A percentile compares a stretch with the other conserved stretches of the same genome.
These are phyloP conservation scores for Rhizopus stolonifer DNA, from an alignment of 371 early-diverging fungal species.

Conservation along the genomic window DNA sequence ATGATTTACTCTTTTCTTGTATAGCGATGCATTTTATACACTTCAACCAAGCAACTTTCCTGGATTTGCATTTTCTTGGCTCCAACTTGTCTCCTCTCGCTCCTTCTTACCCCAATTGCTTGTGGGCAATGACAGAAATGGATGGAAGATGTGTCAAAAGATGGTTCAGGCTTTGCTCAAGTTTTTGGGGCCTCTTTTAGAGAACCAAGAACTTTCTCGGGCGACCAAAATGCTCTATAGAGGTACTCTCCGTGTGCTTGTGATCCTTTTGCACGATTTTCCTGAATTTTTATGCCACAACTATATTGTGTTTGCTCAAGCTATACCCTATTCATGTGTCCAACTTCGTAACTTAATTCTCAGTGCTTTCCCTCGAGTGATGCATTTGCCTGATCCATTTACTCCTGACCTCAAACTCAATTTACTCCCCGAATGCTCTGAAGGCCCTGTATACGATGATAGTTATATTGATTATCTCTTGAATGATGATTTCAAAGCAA, in stretches of 20 bases:
- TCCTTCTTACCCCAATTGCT: conserved; percentile 86
- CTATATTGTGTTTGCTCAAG: conserved; percentile 84
- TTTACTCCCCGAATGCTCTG: conserved; percentile 73
- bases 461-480: conserved; percentile 65
- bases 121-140: conserved; percentile 41
- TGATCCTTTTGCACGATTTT: conserved; percentile 94
- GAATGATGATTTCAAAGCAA: conserved; percentile 56
- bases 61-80: conserved; percentile 95
- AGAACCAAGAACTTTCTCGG: conserved; percentile 57
- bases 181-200: conserved; percentile 85
- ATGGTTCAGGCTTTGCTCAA: conserved; percentile 78
- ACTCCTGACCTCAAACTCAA: conserved; percentile 89
- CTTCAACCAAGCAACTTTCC: conserved; percentile 86
- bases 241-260: conserved; percentile 85
- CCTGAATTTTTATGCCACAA: conserved; percentile 94
- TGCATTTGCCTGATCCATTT: conserved; percentile 95
- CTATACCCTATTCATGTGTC: conserved; percentile 88
- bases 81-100: conserved; percentile 89
- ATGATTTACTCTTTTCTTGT: conserved; percentile 48
- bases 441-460: conserved; percentile 27
- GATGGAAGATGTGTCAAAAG: conserved; percentile 82
- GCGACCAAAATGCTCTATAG: conserved; percentile 83
- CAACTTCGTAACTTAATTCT: conserved; percentile 94
- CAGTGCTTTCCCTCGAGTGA: conserved; percentile 90
- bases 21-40: conserved; percentile 81